Percentiles rank a stretch among this genome's conserved stretches.
Conservation (phyloP, 2,329 filamentous ascomycete genomes). For the Ophiostoma himal-ulmi region DNA sequence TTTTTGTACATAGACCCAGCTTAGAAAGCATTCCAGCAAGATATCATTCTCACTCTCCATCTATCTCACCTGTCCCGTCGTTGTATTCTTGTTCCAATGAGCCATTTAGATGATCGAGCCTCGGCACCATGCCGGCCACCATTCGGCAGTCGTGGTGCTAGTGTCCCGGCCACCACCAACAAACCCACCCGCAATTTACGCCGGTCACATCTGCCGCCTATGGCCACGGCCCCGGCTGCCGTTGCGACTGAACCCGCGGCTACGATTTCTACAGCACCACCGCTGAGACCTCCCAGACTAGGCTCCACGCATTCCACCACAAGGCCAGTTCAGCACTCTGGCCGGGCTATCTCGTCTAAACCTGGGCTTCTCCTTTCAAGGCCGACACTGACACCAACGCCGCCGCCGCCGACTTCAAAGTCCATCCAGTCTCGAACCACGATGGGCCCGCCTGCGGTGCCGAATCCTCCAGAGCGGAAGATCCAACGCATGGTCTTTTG, state of each 20-base stretch:
- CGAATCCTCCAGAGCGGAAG: neutral
- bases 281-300: neutral
- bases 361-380: neutral
- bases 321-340: neutral
- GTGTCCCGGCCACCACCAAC: neutral
- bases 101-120: neutral
- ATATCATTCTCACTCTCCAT: neutral
- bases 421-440: neutral
- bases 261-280: neutral
- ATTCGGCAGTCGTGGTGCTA: neutral
- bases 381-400: neutral
- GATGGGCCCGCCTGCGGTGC: neutral
- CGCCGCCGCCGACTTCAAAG: neutral
- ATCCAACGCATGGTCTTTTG: constrained; percentile 31
- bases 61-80: neutral
- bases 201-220: neutral
- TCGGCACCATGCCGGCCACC: neutral
- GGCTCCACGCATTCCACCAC: neutral
- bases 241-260: neutral
- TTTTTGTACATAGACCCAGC: constrained; percentile 11
- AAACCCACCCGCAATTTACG: neutral
- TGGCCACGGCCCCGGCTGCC: neutral
- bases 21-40: neutral
- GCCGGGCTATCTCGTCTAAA: neutral
- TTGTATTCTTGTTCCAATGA: neutral